Percentiles rank a stretch among this genome's conserved stretches.
Evolutionary conservation across 352 stramenopile genomes (phyloP).

Genomic region (Pythium myriotylum): DNA sequence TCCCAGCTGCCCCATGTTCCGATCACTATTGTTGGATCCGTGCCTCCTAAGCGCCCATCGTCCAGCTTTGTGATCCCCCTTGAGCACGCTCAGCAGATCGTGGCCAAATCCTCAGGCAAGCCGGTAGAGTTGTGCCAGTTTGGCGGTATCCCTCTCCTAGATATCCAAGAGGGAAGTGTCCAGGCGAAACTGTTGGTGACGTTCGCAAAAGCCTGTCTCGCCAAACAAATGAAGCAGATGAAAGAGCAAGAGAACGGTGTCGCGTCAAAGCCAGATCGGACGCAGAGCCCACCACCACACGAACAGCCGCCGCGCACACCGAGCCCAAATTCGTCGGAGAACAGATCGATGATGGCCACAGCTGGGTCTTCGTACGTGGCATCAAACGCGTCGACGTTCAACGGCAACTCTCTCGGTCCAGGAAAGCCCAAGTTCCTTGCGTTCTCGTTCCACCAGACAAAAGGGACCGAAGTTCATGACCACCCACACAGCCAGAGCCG

Average conservation of each 20-base stretch:
- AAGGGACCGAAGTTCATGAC: too few species aligned
- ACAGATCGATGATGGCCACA: constrained; percentile 13
- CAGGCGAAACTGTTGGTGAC: constrained; percentile 71
- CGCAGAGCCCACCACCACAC: constrained; percentile 12
- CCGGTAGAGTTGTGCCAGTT: constrained; percentile 66
- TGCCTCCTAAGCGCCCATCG: constrained; percentile 14
- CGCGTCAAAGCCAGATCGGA: constrained; percentile 13
- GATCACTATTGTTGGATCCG: constrained; percentile 21
- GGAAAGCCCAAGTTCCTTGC: constrained; percentile 22
- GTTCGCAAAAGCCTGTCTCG: constrained; percentile 77
- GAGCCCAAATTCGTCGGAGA: constrained; percentile 13
- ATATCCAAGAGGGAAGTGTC: constrained; percentile 68
- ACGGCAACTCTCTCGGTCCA: constrained; percentile 22
- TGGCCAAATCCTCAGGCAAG: constrained; percentile 62
- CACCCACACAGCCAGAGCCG: too few species aligned
- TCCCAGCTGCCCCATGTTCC: constrained; percentile 18
- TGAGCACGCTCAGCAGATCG: constrained; percentile 36
- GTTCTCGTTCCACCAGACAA: constrained; percentile 27
- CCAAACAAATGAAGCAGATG: constrained; percentile 48
- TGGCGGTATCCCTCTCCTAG: constrained; percentile 50
- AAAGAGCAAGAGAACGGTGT: constrained; percentile 7
- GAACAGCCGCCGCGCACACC: constrained; percentile 6
- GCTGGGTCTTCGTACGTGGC: constrained; percentile 17
- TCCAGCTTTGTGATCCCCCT: constrained; percentile 30
- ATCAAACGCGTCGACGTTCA: constrained; percentile 14